Evolutionary conservation across 192 early-diverging fungal genomes (phyloP).

Genomic region (Rhizophagus prolifer): DNA sequence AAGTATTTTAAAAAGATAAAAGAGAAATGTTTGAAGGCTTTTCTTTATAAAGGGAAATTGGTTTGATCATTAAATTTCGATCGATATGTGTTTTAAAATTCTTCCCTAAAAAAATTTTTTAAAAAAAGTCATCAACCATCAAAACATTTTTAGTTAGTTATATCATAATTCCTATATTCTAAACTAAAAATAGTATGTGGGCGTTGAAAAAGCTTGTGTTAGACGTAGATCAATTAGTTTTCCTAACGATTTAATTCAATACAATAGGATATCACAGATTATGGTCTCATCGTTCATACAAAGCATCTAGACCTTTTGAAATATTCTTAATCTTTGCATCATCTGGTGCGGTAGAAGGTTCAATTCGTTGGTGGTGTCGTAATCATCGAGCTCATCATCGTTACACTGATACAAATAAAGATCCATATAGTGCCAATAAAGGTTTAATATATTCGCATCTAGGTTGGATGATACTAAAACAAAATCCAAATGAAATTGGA

Average conservation of each 20-base stretch:
- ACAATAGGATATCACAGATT: conserved; percentile 75
- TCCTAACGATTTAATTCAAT: background rate
- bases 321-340: conserved; percentile 65
- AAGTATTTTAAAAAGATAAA: background rate
- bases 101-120: too few species aligned
- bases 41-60: background rate
- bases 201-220: background rate
- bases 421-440: conserved; percentile 78
- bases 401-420: conserved; percentile 82
- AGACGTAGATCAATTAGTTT: background rate
- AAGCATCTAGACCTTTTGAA: conserved; percentile 59
- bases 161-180: background rate
- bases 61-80: background rate
- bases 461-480: conserved; percentile 85
- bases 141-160: too few species aligned
- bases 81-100: too few species aligned
- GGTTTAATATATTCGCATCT: conserved; percentile 83
- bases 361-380: conserved; percentile 84
- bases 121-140: too few species aligned
- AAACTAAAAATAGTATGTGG: background rate
- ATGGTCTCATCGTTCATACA: conserved; percentile 80
- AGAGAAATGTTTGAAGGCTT: background rate
- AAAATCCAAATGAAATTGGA: conserved; percentile 70
- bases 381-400: conserved; percentile 87
- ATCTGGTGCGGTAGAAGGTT: conserved; percentile 76